Conservation (phyloP, 169 alveolate genomes). For the Cryptosporidium sp. region DNA sequence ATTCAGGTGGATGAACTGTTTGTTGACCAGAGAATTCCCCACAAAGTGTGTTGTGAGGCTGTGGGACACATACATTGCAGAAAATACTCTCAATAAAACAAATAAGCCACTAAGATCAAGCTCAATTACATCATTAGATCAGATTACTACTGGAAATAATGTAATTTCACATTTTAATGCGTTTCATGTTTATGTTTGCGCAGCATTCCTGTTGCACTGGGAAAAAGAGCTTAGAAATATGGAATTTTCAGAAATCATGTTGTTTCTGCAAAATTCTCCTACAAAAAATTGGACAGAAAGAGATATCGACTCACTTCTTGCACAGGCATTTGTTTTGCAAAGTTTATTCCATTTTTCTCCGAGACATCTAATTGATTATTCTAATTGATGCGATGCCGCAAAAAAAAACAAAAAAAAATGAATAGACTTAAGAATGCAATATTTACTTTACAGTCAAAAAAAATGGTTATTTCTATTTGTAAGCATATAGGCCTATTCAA, state of each 20-base stretch:
- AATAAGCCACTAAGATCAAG: constrained; percentile 43
- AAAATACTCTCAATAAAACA: constrained; percentile 74
- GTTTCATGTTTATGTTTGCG: constrained; percentile 91
- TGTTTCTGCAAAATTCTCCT: constrained; percentile 90
- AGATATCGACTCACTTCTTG: constrained; percentile 90
- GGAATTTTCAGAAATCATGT: constrained; percentile 89
- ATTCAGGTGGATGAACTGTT: constrained; percentile 89
- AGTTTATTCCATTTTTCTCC: constrained; percentile 83
- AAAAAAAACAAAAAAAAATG: constrained; percentile 7
- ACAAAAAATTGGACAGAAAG: constrained; percentile 88
- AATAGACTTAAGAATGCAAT: not conserved
- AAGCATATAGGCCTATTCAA: constrained; percentile 2
- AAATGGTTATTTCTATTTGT: constrained; percentile 14
- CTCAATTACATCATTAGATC: constrained; percentile 60
- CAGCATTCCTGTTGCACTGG: constrained; percentile 90
- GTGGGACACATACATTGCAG: constrained; percentile 93
- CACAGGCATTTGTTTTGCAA: constrained; percentile 86
- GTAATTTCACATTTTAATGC: constrained; percentile 69
- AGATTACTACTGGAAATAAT: constrained; percentile 31
- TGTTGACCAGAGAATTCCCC: constrained; percentile 71
- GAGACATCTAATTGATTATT: constrained; percentile 78
- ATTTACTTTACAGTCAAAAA: constrained; percentile 16
- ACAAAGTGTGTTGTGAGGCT: constrained; percentile 82
- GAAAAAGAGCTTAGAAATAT: constrained; percentile 85
- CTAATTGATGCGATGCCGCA: not conserved